Percentiles rank a stretch among this genome's conserved stretches.
Evolutionary conservation across 2,329 filamentous ascomycete genomes (phyloP).

Genomic region (Curvularia sp.): DNA sequence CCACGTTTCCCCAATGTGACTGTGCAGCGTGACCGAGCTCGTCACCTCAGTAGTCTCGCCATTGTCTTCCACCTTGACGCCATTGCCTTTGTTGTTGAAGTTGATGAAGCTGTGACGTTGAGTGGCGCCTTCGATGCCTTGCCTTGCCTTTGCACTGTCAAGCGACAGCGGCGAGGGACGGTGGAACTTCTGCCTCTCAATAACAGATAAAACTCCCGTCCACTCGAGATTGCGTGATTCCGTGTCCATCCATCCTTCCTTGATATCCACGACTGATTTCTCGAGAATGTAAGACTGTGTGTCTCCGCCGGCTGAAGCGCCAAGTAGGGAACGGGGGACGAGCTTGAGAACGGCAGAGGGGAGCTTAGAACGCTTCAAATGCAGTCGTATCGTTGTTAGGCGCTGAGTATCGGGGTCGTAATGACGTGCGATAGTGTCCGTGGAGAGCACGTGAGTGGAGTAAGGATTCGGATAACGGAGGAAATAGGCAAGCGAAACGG

Average conservation of each 20-base stretch:
- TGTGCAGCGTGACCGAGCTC: slow-evolving; percentile 77
- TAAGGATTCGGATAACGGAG: slow-evolving; percentile 89
- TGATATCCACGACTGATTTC: slow-evolving; percentile 78
- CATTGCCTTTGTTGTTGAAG: slow-evolving; percentile 33
- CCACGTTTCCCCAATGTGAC: slow-evolving; percentile 73
- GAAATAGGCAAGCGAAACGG: slow-evolving; percentile 88
- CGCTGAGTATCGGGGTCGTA: slow-evolving; percentile 77
- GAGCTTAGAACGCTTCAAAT: slow-evolving; percentile 81
- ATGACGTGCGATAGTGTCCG: slow-evolving; percentile 78
- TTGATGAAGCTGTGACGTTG: slow-evolving; percentile 45
- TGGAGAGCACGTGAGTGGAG: slow-evolving; percentile 80
- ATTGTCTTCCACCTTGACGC: slow-evolving; percentile 40
- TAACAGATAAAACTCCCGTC: slow-evolving; percentile 78
- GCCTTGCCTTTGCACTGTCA: slow-evolving; percentile 38
- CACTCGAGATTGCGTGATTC: slow-evolving; percentile 84
- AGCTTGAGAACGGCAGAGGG: slow-evolving; percentile 78
- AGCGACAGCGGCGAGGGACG: slow-evolving; percentile 49
- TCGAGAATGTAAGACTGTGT: slow-evolving; percentile 83
- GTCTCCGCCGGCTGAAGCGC: slow-evolving; percentile 64
- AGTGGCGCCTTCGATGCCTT: slow-evolving; percentile 42
- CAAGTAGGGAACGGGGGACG: slow-evolving; percentile 72
- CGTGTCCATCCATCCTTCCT: slow-evolving; percentile 82
- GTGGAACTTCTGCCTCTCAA: slow-evolving; percentile 76
- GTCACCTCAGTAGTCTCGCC: slow-evolving; percentile 68
- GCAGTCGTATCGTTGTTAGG: slow-evolving; percentile 78